A percentile compares a stretch with the other conserved stretches of the same genome.
Conservation (phyloP, 108 stramenopile genomes). For the Schizochytrium sp. region DNA sequence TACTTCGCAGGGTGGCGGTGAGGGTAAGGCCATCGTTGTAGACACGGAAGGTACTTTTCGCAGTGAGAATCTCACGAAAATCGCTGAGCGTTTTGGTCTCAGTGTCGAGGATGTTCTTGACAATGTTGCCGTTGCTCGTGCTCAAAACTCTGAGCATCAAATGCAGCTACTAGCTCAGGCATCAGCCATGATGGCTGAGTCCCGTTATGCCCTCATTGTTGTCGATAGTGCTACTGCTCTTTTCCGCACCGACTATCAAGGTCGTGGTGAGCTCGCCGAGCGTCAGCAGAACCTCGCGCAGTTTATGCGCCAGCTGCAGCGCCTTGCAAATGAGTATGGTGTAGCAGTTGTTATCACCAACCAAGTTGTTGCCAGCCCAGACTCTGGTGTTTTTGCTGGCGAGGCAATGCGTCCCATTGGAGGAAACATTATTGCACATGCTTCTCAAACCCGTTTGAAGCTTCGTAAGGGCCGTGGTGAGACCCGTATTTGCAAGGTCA, state of each 20-base stretch:
- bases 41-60: constrained; percentile 99
- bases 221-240: constrained; percentile 99
- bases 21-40: constrained; percentile 99
- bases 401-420: constrained; percentile 98
- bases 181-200: constrained; percentile 97
- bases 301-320: constrained; percentile 95
- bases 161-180: constrained; percentile 95
- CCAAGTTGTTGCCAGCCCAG: constrained; percentile 99
- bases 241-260: constrained; percentile 98
- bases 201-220: constrained; percentile 94
- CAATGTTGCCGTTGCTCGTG: constrained; percentile 98
- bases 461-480: constrained; percentile 98
- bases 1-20: constrained; percentile 95
- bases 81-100: constrained; percentile 97
- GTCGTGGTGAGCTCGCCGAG: constrained; percentile 96
- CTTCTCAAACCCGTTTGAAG: constrained; percentile 94
- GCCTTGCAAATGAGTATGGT: constrained; percentile 97
- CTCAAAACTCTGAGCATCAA: constrained; percentile 99
- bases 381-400: constrained; percentile 93
- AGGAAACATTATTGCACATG: constrained; percentile 99
- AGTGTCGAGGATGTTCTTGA: constrained; percentile 91
- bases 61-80: constrained; percentile 90
- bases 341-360: constrained; percentile 99
- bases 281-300: constrained; percentile 97
- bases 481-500: constrained; percentile 96